These are phyloP conservation scores for Stagonosporopsis rhizophila DNA, from an alignment of 2,329 filamentous ascomycete species.

Conservation along the genomic window DNA sequence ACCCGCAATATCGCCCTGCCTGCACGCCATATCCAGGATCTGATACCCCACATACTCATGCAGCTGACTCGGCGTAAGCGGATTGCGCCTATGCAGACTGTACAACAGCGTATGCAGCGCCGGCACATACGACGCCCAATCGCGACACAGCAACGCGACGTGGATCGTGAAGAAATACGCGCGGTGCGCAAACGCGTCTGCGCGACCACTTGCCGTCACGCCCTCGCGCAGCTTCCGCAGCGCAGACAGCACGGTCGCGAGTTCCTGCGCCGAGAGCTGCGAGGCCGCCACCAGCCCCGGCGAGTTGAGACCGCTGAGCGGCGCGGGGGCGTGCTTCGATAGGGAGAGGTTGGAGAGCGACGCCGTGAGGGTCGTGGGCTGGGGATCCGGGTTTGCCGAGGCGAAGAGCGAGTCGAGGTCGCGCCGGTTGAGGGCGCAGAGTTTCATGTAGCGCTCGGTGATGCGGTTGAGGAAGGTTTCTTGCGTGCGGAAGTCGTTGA, in stretches of 20 bases:
- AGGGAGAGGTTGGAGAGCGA: constrained; percentile 25
- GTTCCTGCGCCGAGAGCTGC: constrained; percentile 57
- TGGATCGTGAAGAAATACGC: constrained; percentile 93
- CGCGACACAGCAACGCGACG: constrained; percentile 77
- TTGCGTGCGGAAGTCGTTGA: constrained; percentile 74
- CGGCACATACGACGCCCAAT: constrained; percentile 89
- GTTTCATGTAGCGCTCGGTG: constrained; percentile 85
- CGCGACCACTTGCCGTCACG: constrained; percentile 77
- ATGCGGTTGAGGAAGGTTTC: constrained; percentile 88
- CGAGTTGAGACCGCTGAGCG: constrained; percentile 19
- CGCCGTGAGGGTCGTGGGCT: constrained; percentile 13
- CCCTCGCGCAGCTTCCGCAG: constrained; percentile 93
- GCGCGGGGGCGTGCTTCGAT: constrained; percentile 30
- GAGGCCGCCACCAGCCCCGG: constrained; percentile 35
- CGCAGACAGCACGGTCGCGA: constrained; percentile 78
- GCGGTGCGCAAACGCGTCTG: constrained; percentile 83
- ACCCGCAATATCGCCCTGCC: constrained; percentile 74
- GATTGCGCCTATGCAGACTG: constrained; percentile 70
- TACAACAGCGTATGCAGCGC: constrained; percentile 81
- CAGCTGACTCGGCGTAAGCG: constrained; percentile 74
- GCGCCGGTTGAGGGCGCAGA: constrained; percentile 78
- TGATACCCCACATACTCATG: constrained; percentile 82
- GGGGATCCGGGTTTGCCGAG: constrained; percentile 61
- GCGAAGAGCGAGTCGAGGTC: constrained; percentile 76
- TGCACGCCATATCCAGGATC: constrained; percentile 87